Base-by-base conservation (phyloP, 805 yeast species). In the Ogataea zsoltii region DNA sequence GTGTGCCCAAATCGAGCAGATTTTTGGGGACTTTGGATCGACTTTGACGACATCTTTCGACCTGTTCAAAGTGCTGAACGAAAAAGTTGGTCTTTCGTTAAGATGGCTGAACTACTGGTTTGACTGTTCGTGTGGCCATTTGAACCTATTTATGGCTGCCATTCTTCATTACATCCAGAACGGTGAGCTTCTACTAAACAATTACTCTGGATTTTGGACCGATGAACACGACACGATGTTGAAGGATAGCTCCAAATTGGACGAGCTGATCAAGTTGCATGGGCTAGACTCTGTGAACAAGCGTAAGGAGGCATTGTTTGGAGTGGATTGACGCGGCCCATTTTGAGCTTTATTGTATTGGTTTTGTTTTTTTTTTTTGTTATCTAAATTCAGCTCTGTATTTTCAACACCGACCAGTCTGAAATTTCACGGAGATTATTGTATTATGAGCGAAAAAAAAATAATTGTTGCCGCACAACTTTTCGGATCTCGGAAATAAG, bases 21-120 rank as follows among this genome's bases (percentile, higher is more conserved):
- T 57, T 18, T 59, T 63, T 31, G 53, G 55, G 10, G 53, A 51
- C 23, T 60, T 58, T 42, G 61, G 60, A 3, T 60, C 62, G 15
- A 50, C 56, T 3, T 45, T 53, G 33, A 51, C 54, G 7, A 56
- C 66, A 7, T 54, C 65, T 0, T 55, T 50, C 38, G 66, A 60
- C 7, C 50, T 64, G 35, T 62, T 60, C 46, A 57, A 60, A 37
- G 57, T 53, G 12, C 47, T 63, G 42, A 53, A 57, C 43, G 65
- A 61, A 38, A 56, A 54, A 37, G 58, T 63, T 11, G 65, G 65
- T 1, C 44, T 64, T 18, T 60, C 63, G 4, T 41, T 59, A 53
- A 55, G 61, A 36, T 64, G 68, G 68, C 49, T 61, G 19, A 57
- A 56, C 33, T 61, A 61, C 38, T 64, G 68, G 68, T 64, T 60